phyloP scores from a whole-genome alignment of 352 stramenopile genomes.

The Phytophthora fragariae region DNA sequence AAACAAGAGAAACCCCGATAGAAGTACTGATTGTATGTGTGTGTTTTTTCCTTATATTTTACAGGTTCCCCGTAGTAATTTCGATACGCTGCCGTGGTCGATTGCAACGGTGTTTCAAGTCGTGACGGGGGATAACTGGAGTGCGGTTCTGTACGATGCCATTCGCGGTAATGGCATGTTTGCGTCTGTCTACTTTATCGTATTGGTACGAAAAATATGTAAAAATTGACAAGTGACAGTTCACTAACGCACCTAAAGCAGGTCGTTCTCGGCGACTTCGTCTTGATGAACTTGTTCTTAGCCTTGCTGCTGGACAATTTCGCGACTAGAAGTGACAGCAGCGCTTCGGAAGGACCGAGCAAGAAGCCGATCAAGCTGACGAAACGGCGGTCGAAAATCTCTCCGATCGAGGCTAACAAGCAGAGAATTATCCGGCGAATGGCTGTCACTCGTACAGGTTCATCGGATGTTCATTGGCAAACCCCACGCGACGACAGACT shows the following conservation, averaged over 20 bases:
- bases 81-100: conserved; percentile 81
- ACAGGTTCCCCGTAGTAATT: conserved; percentile 79
- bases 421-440: conserved; percentile 6
- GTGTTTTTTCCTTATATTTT: not conserved
- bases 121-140: conserved; percentile 94
- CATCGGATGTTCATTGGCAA: conserved; percentile 34
- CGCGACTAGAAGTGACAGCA: conserved; percentile 18
- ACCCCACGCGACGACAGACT: conserved; percentile 15
- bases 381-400: conserved; percentile 40
- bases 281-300: conserved; percentile 94
- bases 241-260: conserved; percentile 23
- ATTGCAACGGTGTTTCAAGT: conserved; percentile 92
- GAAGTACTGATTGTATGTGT: too few relatives aligned
- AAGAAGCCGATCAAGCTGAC: conserved; percentile 32
- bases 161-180: conserved; percentile 69
- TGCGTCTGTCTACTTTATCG: conserved; percentile 82
- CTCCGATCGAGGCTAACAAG: conserved; percentile 25
- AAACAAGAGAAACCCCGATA: not conserved
- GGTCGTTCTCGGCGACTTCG: conserved; percentile 91
- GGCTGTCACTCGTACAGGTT: conserved; percentile 51
- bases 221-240: too few relatives aligned
- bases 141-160: conserved; percentile 92
- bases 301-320: conserved; percentile 82
- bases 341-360: conserved; percentile 10
- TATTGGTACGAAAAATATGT: conserved; percentile 41